phyloP scores from a whole-genome alignment of 2,329 filamentous ascomycete species.

The Podosphaera aphanis region DNA sequence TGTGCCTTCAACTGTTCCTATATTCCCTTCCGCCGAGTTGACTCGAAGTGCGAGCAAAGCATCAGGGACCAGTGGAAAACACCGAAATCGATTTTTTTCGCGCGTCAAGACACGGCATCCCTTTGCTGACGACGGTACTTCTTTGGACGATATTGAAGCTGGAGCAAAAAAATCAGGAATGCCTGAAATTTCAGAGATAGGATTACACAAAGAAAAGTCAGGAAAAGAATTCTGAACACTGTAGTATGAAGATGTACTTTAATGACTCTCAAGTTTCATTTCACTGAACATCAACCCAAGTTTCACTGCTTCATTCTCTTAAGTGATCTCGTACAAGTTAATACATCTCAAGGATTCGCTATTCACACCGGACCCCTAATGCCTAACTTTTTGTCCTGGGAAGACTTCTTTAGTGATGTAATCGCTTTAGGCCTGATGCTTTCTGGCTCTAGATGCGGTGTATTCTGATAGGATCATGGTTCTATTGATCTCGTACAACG shows the following conservation, averaged over 20 bases:
- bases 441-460: too few species aligned
- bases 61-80: slow-evolving; percentile 18
- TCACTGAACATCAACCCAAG: too few species aligned
- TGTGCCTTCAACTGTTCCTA: slow-evolving; percentile 19
- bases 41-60: slow-evolving; percentile 12
- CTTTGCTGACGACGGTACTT: slow-evolving; percentile 9
- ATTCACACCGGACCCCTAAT: too few species aligned
- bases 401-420: too few species aligned
- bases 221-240: not conserved
- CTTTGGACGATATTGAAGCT: slow-evolving; percentile 13
- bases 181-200: slow-evolving; percentile 15
- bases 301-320: too few species aligned
- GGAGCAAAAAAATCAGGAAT: slow-evolving; percentile 16
- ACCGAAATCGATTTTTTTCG: slow-evolving; percentile 38
- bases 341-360: too few species aligned
- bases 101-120: slow-evolving; percentile 18
- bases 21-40: slow-evolving; percentile 14
- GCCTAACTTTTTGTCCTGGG: too few species aligned
- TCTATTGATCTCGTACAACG: too few species aligned
- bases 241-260: not conserved
- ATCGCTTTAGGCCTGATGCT: too few species aligned
- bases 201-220: not conserved
- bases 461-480: too few species aligned
- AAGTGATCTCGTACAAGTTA: too few species aligned
- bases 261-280: too few species aligned